Percentiles rank a stretch among this genome's conserved stretches.
phyloP scores from a whole-genome alignment of 331 rosid species.

The Pyrus hybrid region DNA sequence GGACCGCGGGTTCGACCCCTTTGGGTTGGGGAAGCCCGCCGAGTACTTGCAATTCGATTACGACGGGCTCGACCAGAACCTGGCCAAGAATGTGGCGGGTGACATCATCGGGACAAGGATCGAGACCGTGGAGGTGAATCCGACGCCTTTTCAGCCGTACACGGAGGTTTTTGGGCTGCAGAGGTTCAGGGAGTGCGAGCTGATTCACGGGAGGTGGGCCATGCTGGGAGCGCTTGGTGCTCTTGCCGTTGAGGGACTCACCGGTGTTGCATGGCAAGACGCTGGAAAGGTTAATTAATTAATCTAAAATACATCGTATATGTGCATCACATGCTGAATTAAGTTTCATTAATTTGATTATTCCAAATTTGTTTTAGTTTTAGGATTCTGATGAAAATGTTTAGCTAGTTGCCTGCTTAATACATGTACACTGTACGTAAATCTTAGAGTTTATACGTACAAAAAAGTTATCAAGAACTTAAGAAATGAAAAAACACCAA shows the following conservation, averaged over 20 bases:
- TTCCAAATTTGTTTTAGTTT: no score
- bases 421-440: neutral
- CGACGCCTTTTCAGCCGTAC: constrained; percentile 86
- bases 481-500: no score
- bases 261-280: constrained; percentile 79
- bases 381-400: neutral
- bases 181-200: constrained; percentile 75
- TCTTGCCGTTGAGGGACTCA: constrained; percentile 57
- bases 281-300: constrained; percentile 56
- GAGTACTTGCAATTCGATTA: constrained; percentile 71
- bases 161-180: constrained; percentile 68
- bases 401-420: neutral
- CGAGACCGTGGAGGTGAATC: constrained; percentile 37
- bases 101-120: constrained; percentile 52
- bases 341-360: neutral
- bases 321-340: no score
- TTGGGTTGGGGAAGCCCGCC: constrained; percentile 52
- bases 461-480: no score
- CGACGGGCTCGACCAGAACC: constrained; percentile 75
- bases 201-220: constrained; percentile 84
- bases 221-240: constrained; percentile 80
- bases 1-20: constrained; percentile 73
- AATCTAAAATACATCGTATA: neutral
- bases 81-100: constrained; percentile 66
- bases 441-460: neutral